Percentiles rank a stretch among this genome's conserved stretches.
Conservation (phyloP, 305 asterid species). For the Fraxinus albicans region DNA sequence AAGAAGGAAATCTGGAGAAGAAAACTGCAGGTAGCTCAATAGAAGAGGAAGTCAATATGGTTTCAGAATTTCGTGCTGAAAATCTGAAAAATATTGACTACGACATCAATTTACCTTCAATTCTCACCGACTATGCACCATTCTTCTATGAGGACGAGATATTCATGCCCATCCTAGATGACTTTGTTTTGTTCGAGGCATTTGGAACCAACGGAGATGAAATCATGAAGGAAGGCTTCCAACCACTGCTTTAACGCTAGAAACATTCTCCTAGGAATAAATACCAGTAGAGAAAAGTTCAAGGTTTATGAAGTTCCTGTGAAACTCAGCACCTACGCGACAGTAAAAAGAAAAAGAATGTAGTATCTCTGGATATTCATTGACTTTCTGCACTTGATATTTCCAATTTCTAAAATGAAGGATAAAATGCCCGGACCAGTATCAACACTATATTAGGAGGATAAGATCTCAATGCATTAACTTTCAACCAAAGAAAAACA, state of each 20-base stretch:
- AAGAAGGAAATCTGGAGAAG: background rate
- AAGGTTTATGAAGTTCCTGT: background rate
- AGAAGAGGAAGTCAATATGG: background rate
- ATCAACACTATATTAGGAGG: background rate
- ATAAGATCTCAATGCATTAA: background rate
- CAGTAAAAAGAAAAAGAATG: background rate
- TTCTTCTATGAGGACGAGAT: constrained; percentile 24
- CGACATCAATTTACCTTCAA: background rate
- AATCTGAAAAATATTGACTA: constrained; percentile 16
- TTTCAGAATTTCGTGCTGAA: constrained; percentile 20
- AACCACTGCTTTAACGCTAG: constrained; percentile 13
- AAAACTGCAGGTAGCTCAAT: background rate
- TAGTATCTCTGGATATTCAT: background rate
- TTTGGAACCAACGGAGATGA: constrained; percentile 24
- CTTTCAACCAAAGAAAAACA: background rate
- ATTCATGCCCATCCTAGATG: constrained; percentile 35
- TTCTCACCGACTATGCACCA: constrained; percentile 11
- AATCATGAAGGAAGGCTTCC: constrained; percentile 11
- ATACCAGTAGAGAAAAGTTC: background rate
- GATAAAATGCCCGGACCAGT: background rate
- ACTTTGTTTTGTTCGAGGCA: constrained; percentile 26
- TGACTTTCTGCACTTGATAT: background rate
- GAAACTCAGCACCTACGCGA: background rate
- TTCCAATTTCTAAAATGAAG: background rate
- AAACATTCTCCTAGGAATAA: constrained; percentile 5